Base-by-base conservation (phyloP, 2,329 filamentous ascomycete genomes). In the Camptophora hylomeconis region DNA sequence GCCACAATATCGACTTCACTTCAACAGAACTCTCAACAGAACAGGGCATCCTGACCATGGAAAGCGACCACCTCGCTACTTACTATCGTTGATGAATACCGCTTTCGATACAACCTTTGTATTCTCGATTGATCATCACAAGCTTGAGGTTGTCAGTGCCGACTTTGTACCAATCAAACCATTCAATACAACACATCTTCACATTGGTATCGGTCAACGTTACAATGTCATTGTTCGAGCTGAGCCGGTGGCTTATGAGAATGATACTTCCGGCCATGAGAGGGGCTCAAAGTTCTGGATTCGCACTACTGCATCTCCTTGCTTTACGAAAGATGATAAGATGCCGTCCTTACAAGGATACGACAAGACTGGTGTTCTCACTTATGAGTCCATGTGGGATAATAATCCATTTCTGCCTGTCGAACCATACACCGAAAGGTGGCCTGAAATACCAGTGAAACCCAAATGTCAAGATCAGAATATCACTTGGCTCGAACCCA, bases 141-240 rank as follows among this genome's bases (percentile, higher is more conserved):
- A 24, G 10, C 28, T 47, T 2, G 10, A 34, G 27, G 33, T 47
- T 7, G 28, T 47, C 19, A 21, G 13, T 8, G 19, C 35, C 3
- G 45, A 47, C 26, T 47, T 48, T 22, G 43, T 47, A 3, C 33
- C 45, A 3, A 42, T 47, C 24, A 13, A 37, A 15, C 45, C 45
- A n/a, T 42, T 44, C 17, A 16, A 8, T 6, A 28, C 22, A 13
- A 26, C 17, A 10, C 24, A 17, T 4, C 13, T 38, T 8, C 24
- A 39, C 2, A 17, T 44, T n/a, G 39, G 30, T 7, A 41, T 44
- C 9, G 44, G 42, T 17, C 44, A 47, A 33, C 32, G 44, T 11
- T 46, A 46, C 22, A 15, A 42, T 15, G 35, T 47, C 21, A 33
- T 46, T 18, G 38, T 47, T 23, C 27, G 37, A 23, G 44, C 41